Evolutionary conservation across 306 rosid genomes (phyloP), one percentile per base, ranked within the genome.

Genomic region (Adenanthera pavonina): DNA sequence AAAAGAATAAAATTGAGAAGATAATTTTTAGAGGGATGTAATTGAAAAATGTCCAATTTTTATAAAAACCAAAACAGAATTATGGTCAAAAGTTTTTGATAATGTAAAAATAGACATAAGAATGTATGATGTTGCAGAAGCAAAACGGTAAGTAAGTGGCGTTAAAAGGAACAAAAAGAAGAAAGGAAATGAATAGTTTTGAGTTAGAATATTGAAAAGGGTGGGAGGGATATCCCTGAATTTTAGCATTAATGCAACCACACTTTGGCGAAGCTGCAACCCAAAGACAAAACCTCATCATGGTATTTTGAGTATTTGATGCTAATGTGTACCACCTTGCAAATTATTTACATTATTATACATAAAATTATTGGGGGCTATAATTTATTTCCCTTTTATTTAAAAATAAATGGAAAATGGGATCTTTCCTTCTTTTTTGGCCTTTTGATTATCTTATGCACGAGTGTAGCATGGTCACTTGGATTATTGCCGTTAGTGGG

Each of bases 271-370:
- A 72, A 7, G 72, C 53, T 84, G 90, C 82, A 78, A 81, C 86
- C 78, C 16, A 84, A 84, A 87, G 88, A 33, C 46, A 78, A 69
- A 79, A 87, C 90, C 86, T 84, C 80, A 87, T 87, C 36, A 87
- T 87, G 75, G 35, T 65, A 33, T 66, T 66, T 80, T 78, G 86
- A 56, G 67, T 35, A 72, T 75, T 74, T 81, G 86, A 64, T 84
- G 74, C 78, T 74, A 20, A 77, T 86, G 76, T 86, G 46, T 60
- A 68, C 49, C 78, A 75, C 75, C 65, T 59, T 79, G 70, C 79
- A 57, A 30, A 77, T 77, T 48, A 77, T 80, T 86, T 69, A 74
- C 83, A 73, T 61, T 87, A 78, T 81, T 73, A 87, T 87, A 78
- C 78, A 81, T 75, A 59, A 30, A 75, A 84, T 87, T 84, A 87